These are phyloP conservation scores for Podaxis sp. DNA, from an alignment of 768 basidiomycete genomes.

Conservation along the genomic window DNA sequence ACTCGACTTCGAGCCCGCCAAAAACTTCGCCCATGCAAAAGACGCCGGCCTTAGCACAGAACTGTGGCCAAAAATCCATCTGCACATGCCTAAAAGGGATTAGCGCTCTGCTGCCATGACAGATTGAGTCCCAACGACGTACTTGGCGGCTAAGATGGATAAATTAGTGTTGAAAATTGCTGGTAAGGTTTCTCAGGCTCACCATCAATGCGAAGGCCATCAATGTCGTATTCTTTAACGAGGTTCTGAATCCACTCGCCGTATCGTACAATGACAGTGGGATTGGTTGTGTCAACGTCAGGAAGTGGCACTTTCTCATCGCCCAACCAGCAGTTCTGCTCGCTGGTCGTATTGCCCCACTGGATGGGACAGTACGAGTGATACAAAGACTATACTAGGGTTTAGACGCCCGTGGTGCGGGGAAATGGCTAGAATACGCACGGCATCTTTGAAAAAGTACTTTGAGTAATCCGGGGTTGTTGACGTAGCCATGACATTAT, in stretches of 20 bases:
- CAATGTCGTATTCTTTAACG: constrained; percentile 68
- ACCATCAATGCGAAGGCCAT: constrained; percentile 86
- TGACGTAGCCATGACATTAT: constrained; percentile 77
- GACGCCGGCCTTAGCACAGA: constrained; percentile 71
- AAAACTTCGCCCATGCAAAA: constrained; percentile 86
- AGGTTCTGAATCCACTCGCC: constrained; percentile 65
- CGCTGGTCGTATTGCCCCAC: constrained; percentile 64
- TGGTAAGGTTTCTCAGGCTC: constrained; percentile 10
- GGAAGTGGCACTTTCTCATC: constrained; percentile 69
- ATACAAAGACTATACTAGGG: constrained; percentile 48
- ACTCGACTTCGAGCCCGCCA: constrained; percentile 50
- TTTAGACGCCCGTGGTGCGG: neutral
- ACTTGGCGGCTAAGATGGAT: constrained; percentile 39
- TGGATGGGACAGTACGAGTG: constrained; percentile 77
- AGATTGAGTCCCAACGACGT: constrained; percentile 13
- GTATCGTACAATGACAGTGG: constrained; percentile 57
- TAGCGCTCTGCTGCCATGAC: neutral
- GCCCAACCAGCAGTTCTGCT: constrained; percentile 82
- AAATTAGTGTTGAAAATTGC: constrained; percentile 25
- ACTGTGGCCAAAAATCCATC: constrained; percentile 70
- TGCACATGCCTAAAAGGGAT: constrained; percentile 57
- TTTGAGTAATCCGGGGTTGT: constrained; percentile 57
- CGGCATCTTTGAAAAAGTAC: constrained; percentile 66
- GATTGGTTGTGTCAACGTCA: constrained; percentile 74
- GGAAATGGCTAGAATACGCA: constrained; percentile 20